Evolutionary conservation across 352 stramenopile genomes (phyloP).

Genomic region (Phytopythium boreale): DNA sequence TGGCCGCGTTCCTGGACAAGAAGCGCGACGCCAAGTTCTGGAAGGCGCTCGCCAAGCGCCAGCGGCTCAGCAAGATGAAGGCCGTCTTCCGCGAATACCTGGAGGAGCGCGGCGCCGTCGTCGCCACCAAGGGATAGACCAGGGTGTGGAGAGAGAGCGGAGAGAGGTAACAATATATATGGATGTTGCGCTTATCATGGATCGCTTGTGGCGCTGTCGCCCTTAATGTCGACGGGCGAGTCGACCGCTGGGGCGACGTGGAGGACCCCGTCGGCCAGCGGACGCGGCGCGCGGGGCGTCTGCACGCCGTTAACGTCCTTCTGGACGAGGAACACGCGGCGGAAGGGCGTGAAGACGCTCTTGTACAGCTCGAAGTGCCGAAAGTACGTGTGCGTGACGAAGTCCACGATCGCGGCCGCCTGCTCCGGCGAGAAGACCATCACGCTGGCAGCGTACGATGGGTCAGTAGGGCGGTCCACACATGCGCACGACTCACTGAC

Average conservation of each 20-base stretch:
- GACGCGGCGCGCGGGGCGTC: conserved; percentile 25
- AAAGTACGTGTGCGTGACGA: conserved; percentile 77
- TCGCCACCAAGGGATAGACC: not conserved
- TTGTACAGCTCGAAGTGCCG: conserved; percentile 82
- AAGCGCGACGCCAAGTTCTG: conserved; percentile 6
- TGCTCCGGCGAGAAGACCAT: conserved; percentile 51
- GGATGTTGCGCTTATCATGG: conserved; percentile 7
- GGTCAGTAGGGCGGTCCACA: not conserved
- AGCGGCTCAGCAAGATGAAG: conserved; percentile 4
- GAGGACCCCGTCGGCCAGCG: conserved; percentile 37
- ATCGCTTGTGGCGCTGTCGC: conserved; percentile 4
- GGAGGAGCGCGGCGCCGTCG: not conserved
- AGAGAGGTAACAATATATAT: conserved; percentile 2
- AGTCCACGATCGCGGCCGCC: conserved; percentile 61
- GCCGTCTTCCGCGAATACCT: conserved; percentile 4
- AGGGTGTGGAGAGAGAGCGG: not conserved
- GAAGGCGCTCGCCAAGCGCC: not conserved
- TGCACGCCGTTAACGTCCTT: conserved; percentile 42
- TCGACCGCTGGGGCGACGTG: conserved; percentile 14
- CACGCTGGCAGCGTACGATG: conserved; percentile 27
- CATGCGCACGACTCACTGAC: not conserved
- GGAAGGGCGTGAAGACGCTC: conserved; percentile 68
- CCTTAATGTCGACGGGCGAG: conserved; percentile 2
- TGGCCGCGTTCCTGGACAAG: not conserved
- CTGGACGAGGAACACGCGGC: conserved; percentile 51